Evolutionary conservation across 805 yeast species (phyloP), one percentile per base, ranked within the genome.

Genomic region (Candida koratica): DNA sequence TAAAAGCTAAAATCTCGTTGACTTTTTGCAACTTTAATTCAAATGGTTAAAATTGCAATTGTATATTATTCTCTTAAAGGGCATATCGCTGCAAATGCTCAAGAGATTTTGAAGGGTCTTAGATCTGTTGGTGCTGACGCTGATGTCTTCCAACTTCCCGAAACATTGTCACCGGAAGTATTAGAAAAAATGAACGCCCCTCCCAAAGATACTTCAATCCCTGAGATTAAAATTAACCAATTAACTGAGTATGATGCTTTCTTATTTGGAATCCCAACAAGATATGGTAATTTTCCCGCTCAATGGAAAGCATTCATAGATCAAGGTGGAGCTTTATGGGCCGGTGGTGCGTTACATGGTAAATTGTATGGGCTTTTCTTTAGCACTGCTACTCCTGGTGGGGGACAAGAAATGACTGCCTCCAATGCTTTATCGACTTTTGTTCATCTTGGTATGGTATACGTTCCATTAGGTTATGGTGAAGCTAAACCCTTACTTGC

Each of bases 201-300:
- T 28, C 68, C 75, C 37, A 56, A 55, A 51, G 40, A 37, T 23
- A 52, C 58, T 43, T 49, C 52, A 43, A 59, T 60, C 58, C 89
- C 93, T 47, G 64, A 75, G 51, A 85, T 85, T 34, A 69, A 83
- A 11, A 49, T 60, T 7, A 82, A 75, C 14, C 71, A 77, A 13
- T 68, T 87, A 47, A 55, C 62, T 3, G 64, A 70, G 45, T 83
- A 80, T 67, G 95, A 88, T 55, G 95, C 89, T 31, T 77, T 82
- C 66, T 47, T 88, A 46, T 84, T 87, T 50, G 96, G 96, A 55
- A 59, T 84, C 49, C 94, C 95, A 52, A 83, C 95, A 38, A 78
- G 95, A 64, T 87, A 65, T 56, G 96, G 96, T 61, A 75, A 71
- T 58, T 62, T 71, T 61, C 90, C 95, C 37, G 82, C 86, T 33